phyloP scores from a whole-genome alignment of 108 stramenopile genomes.

The Conticribra guillardii region DNA sequence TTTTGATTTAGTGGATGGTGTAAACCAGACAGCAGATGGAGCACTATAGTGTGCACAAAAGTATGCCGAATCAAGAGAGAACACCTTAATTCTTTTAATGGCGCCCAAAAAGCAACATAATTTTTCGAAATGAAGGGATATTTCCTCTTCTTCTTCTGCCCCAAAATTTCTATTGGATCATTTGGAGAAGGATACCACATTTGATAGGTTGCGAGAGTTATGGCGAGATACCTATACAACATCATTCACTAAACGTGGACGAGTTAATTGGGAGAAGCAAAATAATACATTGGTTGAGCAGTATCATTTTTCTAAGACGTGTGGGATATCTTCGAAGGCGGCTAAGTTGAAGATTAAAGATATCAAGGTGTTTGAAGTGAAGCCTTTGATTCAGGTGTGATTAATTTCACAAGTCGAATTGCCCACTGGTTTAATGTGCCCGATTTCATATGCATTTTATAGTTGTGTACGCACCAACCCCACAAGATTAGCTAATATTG shows the following conservation, averaged over 20 bases:
- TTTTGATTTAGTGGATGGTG: constrained; percentile 45
- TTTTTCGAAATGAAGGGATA: no score
- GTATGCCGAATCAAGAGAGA: no score
- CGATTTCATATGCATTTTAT: no score
- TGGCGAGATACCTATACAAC: constrained; percentile 10
- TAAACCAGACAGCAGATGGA: background rate
- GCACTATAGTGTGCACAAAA: no score
- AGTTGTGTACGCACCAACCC: no score
- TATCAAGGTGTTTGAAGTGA: background rate
- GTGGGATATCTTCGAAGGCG: background rate
- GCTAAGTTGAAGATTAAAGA: background rate
- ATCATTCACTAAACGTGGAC: constrained; percentile 33
- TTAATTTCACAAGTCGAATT: no score
- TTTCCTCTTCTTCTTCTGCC: background rate
- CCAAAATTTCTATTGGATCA: background rate
- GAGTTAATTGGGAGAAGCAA: constrained; percentile 32
- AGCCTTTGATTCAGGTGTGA: constrained; percentile 16
- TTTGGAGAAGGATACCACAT: background rate
- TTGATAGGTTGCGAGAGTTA: background rate
- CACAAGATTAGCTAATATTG: no score
- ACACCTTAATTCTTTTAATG: no score
- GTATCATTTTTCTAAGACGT: constrained; percentile 45
- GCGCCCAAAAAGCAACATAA: no score
- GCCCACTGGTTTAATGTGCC: no score
- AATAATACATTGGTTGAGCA: constrained; percentile 38